These are phyloP conservation scores for Colletotrichum sp. DNA, from an alignment of 2,329 filamentous ascomycete genomes.

Conservation along the genomic window DNA sequence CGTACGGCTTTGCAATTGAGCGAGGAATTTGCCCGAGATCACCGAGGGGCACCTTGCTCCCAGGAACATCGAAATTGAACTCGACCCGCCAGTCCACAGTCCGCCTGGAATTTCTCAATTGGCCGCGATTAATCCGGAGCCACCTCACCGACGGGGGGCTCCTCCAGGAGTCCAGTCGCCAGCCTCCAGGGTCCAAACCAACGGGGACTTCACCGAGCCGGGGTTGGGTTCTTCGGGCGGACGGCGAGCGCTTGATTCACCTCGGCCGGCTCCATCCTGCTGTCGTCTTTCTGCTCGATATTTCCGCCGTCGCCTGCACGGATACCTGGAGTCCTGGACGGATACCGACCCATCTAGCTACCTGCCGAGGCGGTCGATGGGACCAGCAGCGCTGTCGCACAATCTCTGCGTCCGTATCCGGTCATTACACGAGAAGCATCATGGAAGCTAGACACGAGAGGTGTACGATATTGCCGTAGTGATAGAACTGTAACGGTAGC, in stretches of 20 bases:
- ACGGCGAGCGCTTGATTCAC: background rate
- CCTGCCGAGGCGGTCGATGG: background rate
- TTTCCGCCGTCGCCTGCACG: background rate
- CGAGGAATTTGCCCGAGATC: constrained; percentile 15
- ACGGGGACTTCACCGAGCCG: background rate
- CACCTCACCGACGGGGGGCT: background rate
- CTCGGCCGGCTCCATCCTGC: background rate
- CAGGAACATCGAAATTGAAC: background rate
- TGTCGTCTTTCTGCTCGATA: background rate
- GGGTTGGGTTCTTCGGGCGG: background rate
- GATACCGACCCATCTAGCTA: background rate
- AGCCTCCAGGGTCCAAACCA: background rate
- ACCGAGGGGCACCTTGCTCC: constrained; percentile 4
- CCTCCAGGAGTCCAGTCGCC: background rate
- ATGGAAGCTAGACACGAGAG: background rate
- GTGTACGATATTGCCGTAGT: background rate
- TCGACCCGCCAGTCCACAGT: background rate
- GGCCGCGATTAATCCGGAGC: constrained; percentile 14
- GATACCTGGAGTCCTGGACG: background rate
- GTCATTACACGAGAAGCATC: background rate
- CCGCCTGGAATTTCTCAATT: background rate
- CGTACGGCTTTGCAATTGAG: background rate
- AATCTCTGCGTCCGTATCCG: background rate
- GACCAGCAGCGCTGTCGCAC: background rate
- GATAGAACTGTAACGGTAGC: background rate